These are phyloP conservation scores for Jimgerdemannia flammicorona DNA, from an alignment of 192 early-diverging fungal genomes.

Conservation along the genomic window DNA sequence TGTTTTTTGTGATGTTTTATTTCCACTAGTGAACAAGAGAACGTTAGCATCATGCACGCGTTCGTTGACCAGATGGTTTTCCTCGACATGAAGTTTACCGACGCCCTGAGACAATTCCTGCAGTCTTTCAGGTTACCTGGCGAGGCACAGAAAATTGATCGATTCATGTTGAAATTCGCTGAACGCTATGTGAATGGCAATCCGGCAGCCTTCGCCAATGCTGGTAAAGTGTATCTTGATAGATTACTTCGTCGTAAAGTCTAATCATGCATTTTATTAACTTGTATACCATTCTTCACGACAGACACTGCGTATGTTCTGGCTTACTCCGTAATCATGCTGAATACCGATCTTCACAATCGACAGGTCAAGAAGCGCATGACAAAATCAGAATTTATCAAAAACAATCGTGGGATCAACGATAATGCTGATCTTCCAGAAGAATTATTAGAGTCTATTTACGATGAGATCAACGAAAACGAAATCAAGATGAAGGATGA, in stretches of 20 bases:
- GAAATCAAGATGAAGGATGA: slow-evolving; percentile 97
- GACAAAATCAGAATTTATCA: slow-evolving; percentile 82
- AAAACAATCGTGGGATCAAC: slow-evolving; percentile 92
- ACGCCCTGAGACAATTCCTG: slow-evolving; percentile 78
- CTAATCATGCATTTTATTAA: neutral
- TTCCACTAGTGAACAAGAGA: slow-evolving; percentile 65
- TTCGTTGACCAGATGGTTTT: slow-evolving; percentile 93
- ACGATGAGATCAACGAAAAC: slow-evolving; percentile 73
- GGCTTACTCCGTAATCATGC: slow-evolving; percentile 89
- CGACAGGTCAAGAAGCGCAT: slow-evolving; percentile 83
- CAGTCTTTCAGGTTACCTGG: slow-evolving; percentile 91
- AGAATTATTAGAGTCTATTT: slow-evolving; percentile 70
- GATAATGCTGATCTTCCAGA: slow-evolving; percentile 76
- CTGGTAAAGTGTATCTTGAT: slow-evolving; percentile 34
- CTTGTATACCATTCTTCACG: neutral
- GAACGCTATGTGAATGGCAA: slow-evolving; percentile 87
- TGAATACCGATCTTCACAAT: slow-evolving; percentile 92
- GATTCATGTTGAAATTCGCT: slow-evolving; percentile 97
- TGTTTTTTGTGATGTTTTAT: neutral
- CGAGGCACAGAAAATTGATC: slow-evolving; percentile 94
- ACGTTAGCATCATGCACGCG: slow-evolving; percentile 95
- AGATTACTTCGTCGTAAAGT: neutral
- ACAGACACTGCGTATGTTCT: slow-evolving; percentile 87
- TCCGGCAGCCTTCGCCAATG: slow-evolving; percentile 77
- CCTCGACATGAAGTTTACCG: slow-evolving; percentile 62